Evolutionary conservation across 2,329 filamentous ascomycete genomes (phyloP), one percentile per base, ranked within the genome.

Genomic region (Trichocomaceae sp.): DNA sequence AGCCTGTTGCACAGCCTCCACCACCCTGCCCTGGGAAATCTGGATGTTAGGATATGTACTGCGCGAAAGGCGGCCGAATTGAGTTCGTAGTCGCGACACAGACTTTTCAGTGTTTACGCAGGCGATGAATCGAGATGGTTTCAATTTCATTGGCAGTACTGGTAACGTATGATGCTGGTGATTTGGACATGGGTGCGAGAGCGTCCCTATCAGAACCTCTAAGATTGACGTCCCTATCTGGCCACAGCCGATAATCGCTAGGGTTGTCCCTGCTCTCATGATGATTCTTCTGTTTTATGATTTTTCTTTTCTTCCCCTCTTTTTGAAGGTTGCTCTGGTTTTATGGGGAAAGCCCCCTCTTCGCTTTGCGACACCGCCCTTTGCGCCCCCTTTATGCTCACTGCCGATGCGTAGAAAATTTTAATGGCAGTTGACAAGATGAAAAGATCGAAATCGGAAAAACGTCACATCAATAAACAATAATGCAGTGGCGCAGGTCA

Each of bases 21-120:
- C 29, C 5, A 56, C 29, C 26, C 49, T 20, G 20, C 54, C 54
- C 31, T 49, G 54, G 3, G 50, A 52, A 20, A 56, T 56, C 47
- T 56, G 54, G 13, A 56, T 37, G 12, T 56, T 52, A 3, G 54
- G 54, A 6, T 52, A 56, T 17, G 45, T 17, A 39, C 44, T 52
- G 44, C 54, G 50, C n/a, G 54, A 37, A n/a, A 52, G 39, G 44
- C 45, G 50, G 13, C 54, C 54, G 31, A 56, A 56, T 46, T 56
- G 39, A 9, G 9, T 48, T 31, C 54, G 54, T 17, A 56, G 45
- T 31, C 54, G 49, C 44, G 45, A 48, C 20, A 56, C 54, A 31
- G 54, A 56, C 12, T 56, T 45, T 19, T 56, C 49, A 2, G 45
- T 56, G 13, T 49, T 56, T 19, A 56, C 54, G 31, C 54, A 56